Base-by-base conservation (phyloP, 1,284 basidiomycete genomes). In the Apiotrichum sp. region DNA sequence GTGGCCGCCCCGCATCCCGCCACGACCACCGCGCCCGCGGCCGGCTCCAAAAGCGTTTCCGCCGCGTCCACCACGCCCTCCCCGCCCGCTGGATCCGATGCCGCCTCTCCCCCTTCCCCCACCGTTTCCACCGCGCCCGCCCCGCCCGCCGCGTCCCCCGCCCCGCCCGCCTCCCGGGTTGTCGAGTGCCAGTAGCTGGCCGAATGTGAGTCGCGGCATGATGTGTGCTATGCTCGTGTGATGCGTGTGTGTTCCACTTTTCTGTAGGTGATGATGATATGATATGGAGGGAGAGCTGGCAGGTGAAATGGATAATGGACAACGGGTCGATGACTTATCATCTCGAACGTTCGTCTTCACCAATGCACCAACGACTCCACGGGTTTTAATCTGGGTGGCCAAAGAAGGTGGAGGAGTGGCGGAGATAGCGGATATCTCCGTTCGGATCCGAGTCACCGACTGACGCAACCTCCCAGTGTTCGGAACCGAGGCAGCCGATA, bases 131-230 rank as follows among this genome's bases (percentile, higher is more conserved):
- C 60, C 57, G 9, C 52, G 32, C 22, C 65, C 65, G 32, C 61
- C 53, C 16, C 59, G 36, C 1, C 57, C 59, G 22, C 67, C 59
- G 44, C 66, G 54, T 1, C 70, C 67, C 52, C 68, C 42, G n/a
- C 62, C 63, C 5, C 65, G 55, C 22, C 65, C 60, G 5, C 63
- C 57, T 6, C 63, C 62, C 16, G 22, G 22, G 22, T 58, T 53
- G 13, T 58, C 56, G 16, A 59, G 60, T 49, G 68, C 67, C 33
- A 74, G 56, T 47, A 74, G 70, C 39, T 71, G 68, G 58, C 59
- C 56, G 56, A 74, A 74, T 6, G 58, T 33, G 40, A 67, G 67
- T 50, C 61, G 54, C 1, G 58, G 45, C 61, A 62, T 65, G 32
- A 1, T 8, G 31, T 41, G 45, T 38, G 6, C 14, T 29, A 31